phyloP scores from a whole-genome alignment of 2,329 filamentous ascomycete species.

The Colletotrichum ledebouriae region DNA sequence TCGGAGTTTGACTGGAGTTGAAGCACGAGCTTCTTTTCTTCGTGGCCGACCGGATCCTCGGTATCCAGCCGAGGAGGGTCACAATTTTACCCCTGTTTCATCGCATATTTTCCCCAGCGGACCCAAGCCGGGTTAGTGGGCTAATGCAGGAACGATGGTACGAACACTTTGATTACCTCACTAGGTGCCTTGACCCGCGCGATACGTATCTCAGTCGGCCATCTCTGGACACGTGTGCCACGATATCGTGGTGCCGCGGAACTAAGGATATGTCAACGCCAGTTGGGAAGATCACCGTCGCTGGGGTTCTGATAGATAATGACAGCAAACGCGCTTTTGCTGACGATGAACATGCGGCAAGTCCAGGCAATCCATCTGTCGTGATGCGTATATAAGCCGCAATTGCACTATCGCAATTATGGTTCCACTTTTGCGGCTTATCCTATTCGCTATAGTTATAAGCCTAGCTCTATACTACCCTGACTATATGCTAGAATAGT shows the following conservation, averaged over 20 bases:
- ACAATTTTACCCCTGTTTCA: slow-evolving; percentile 43
- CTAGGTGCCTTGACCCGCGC: not conserved
- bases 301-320: not conserved
- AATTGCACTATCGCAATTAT: no score
- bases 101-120: slow-evolving; percentile 39
- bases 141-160: slow-evolving; percentile 43
- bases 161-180: slow-evolving; percentile 33
- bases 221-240: slow-evolving; percentile 38
- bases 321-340: not conserved
- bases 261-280: slow-evolving; percentile 3
- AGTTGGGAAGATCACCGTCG: not conserved
- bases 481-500: no score
- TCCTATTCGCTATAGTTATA: no score
- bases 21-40: slow-evolving; percentile 36
- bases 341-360: not conserved
- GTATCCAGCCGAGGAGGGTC: slow-evolving; percentile 41
- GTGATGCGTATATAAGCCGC: no score
- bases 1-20: not conserved
- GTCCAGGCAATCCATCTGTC: not conserved
- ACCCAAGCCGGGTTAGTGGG: slow-evolving; percentile 35
- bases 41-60: slow-evolving; percentile 36
- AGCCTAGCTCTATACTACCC: no score
- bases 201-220: slow-evolving; percentile 19
- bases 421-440: no score
- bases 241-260: slow-evolving; percentile 28